Conservation (phyloP, 1,284 basidiomycete genomes). For the Rhodotorula sp. region DNA sequence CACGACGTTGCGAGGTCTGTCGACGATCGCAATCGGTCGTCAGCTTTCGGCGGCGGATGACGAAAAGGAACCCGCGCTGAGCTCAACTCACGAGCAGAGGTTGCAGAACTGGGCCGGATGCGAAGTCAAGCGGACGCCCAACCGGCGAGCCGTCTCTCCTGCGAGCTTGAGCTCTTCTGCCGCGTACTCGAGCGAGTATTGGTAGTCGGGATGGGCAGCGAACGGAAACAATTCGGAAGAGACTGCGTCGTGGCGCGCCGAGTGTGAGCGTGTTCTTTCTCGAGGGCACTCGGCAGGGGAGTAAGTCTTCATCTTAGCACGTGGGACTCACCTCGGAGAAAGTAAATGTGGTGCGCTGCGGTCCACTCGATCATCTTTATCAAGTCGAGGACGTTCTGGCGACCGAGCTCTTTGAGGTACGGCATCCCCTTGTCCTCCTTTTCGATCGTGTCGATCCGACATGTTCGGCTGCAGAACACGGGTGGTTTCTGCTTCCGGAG, state of each 20-base stretch:
- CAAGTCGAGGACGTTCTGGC: slow-evolving; percentile 69
- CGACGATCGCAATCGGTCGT: slow-evolving; percentile 68
- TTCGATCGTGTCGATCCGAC: slow-evolving; percentile 65
- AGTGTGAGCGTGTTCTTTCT: neutral
- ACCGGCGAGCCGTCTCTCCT: slow-evolving; percentile 70
- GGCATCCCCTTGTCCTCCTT: slow-evolving; percentile 71
- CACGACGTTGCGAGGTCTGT: slow-evolving; percentile 70
- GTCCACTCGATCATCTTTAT: slow-evolving; percentile 76
- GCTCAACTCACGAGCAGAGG: neutral
- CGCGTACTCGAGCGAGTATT: slow-evolving; percentile 73
- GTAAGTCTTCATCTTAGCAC: too few relatives aligned
- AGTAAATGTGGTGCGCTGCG: slow-evolving; percentile 62
- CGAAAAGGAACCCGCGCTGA: neutral
- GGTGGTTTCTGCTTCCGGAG: slow-evolving; percentile 66
- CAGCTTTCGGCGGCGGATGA: too few relatives aligned
- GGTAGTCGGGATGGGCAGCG: slow-evolving; percentile 74
- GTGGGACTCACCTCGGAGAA: slow-evolving; percentile 24
- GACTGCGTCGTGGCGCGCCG: slow-evolving; percentile 47
- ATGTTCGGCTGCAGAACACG: slow-evolving; percentile 72
- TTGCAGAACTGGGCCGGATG: slow-evolving; percentile 70
- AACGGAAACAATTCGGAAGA: slow-evolving; percentile 91
- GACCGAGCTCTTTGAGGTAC: slow-evolving; percentile 72
- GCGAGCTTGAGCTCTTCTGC: slow-evolving; percentile 58
- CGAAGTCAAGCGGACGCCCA: slow-evolving; percentile 76
- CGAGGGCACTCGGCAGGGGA: too few relatives aligned